phyloP scores from a whole-genome alignment of 108 stramenopile species.

The Skeletonema grethae region DNA sequence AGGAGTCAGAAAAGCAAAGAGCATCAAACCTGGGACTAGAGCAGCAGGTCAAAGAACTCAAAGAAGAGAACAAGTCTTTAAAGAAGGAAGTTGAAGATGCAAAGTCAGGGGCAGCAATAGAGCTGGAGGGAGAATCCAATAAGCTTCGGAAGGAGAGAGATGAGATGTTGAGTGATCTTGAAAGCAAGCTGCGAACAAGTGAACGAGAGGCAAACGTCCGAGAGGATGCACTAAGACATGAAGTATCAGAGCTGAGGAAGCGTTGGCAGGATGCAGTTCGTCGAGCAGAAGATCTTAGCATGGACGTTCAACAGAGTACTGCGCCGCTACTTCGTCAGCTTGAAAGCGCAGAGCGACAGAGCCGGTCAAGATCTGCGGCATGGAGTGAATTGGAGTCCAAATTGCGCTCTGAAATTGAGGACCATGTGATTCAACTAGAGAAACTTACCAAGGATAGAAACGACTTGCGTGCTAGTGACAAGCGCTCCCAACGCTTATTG shows the following conservation, averaged over 20 bases:
- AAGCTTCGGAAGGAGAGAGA: constrained; percentile 69
- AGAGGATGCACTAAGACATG: constrained; percentile 84
- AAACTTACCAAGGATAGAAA: constrained; percentile 62
- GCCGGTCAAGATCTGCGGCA: constrained; percentile 64
- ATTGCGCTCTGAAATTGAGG: constrained; percentile 75
- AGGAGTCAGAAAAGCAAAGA: constrained; percentile 66
- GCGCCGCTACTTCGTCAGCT: constrained; percentile 81
- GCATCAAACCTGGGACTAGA: constrained; percentile 63
- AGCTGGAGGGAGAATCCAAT: constrained; percentile 60
- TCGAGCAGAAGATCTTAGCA: constrained; percentile 76
- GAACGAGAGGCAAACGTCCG: constrained; percentile 78
- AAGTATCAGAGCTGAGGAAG: constrained; percentile 78
- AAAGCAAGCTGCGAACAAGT: constrained; percentile 69
- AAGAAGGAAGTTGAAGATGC: constrained; percentile 58
- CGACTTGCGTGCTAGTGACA: constrained; percentile 60
- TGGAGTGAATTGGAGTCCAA: constrained; percentile 76
- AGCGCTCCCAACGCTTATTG: constrained; percentile 49
- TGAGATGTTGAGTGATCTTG: constrained; percentile 66
- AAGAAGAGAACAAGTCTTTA: constrained; percentile 56
- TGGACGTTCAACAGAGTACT: constrained; percentile 84
- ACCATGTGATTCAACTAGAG: constrained; percentile 67
- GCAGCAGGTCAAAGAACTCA: constrained; percentile 71
- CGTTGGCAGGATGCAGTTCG: constrained; percentile 89
- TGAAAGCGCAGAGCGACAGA: constrained; percentile 80
- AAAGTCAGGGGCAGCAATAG: constrained; percentile 55